These are phyloP conservation scores for Litsea cubeba DNA, from an alignment of 164 flowering plant species.

Conservation along the genomic window DNA sequence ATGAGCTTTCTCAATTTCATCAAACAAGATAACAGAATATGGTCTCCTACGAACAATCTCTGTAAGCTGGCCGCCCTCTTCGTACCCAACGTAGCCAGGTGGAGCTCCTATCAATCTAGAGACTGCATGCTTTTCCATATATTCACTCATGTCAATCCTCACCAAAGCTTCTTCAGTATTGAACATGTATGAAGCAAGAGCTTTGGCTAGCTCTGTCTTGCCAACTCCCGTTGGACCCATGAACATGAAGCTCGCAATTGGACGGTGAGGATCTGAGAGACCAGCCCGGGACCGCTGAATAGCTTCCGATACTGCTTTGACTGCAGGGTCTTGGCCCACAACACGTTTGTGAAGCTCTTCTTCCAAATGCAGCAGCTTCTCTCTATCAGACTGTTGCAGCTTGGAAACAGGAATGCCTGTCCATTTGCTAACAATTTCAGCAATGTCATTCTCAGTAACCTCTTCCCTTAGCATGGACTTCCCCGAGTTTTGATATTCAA, in stretches of 20 bases:
- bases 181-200: slow-evolving; percentile 87
- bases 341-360: slow-evolving; percentile 91
- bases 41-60: slow-evolving; percentile 93
- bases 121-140: slow-evolving; percentile 97
- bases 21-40: slow-evolving; percentile 84
- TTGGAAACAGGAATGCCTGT: slow-evolving; percentile 98
- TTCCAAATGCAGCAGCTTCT: slow-evolving; percentile 79
- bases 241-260: slow-evolving; percentile 99
- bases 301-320: slow-evolving; percentile 84
- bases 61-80: slow-evolving; percentile 97
- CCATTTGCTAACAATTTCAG: slow-evolving; percentile 98
- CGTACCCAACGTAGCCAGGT: slow-evolving; percentile 98
- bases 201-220: slow-evolving; percentile 94
- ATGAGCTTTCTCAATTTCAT: slow-evolving; percentile 98
- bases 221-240: slow-evolving; percentile 99
- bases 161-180: slow-evolving; percentile 96
- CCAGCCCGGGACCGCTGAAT: slow-evolving; percentile 98
- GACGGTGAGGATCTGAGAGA: slow-evolving; percentile 91
- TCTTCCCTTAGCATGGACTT: slow-evolving; percentile 97
- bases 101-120: slow-evolving; percentile 98
- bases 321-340: slow-evolving; percentile 95
- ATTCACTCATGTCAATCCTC: slow-evolving; percentile 97
- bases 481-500: slow-evolving; percentile 77
- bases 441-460: slow-evolving; percentile 80
- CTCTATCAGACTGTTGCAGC: slow-evolving; percentile 86